Evolutionary conservation across 495 filamentous ascomycete species (phyloP).

Genomic region (Aspergillus homomorphus): DNA sequence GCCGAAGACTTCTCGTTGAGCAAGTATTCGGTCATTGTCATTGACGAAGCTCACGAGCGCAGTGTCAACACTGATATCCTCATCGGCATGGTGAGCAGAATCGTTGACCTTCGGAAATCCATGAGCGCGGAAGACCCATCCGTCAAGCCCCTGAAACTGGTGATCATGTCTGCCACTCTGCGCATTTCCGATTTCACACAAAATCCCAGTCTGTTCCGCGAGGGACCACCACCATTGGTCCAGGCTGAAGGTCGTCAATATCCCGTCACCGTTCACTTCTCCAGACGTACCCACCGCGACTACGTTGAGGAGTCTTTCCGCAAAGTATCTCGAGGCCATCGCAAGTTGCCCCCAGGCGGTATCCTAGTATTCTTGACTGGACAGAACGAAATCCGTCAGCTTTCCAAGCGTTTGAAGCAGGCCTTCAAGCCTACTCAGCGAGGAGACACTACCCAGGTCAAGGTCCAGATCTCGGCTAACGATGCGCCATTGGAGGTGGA

Average conservation of each 20-base stretch:
- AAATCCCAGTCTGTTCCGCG: slow-evolving; percentile 74
- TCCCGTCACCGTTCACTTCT: slow-evolving; percentile 85
- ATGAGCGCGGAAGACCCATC: slow-evolving; percentile 60
- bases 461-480: slow-evolving; percentile 68
- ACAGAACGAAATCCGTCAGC: slow-evolving; percentile 79
- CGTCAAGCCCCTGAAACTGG: slow-evolving; percentile 79
- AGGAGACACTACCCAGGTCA: slow-evolving; percentile 52
- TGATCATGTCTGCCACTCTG: slow-evolving; percentile 98
- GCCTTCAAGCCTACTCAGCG: slow-evolving; percentile 61
- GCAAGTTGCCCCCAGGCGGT: slow-evolving; percentile 84
- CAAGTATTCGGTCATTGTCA: slow-evolving; percentile 92
- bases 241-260: slow-evolving; percentile 94
- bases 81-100: slow-evolving; percentile 91
- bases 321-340: slow-evolving; percentile 86
- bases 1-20: slow-evolving; percentile 81
- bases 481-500: slow-evolving; percentile 82
- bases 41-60: slow-evolving; percentile 97
- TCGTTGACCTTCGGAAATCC: slow-evolving; percentile 71
- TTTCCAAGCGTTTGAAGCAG: slow-evolving; percentile 74
- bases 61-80: slow-evolving; percentile 97
- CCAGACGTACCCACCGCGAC: slow-evolving; percentile 76
- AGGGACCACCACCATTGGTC: slow-evolving; percentile 73
- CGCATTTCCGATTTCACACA: slow-evolving; percentile 85
- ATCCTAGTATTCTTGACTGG: slow-evolving; percentile 96
- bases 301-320: slow-evolving; percentile 86